These are phyloP conservation scores for Trypanosoma grayi DNA, from an alignment of 208 protist species.

Conservation along the genomic window DNA sequence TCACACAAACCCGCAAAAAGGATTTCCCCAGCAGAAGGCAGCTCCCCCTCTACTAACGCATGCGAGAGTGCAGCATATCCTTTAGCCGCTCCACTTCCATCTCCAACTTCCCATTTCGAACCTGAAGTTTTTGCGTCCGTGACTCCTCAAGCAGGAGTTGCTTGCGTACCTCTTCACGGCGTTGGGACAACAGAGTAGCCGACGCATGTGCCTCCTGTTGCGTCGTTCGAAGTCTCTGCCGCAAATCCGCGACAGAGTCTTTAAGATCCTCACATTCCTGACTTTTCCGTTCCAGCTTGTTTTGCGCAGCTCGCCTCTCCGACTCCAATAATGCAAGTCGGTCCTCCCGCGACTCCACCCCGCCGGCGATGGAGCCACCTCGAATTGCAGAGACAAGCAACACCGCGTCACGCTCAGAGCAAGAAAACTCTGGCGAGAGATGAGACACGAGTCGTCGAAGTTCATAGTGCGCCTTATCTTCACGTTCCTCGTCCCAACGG, in stretches of 20 bases:
- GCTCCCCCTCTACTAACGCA: slow-evolving; percentile 15
- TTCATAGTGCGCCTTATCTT: slow-evolving; percentile 35
- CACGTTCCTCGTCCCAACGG: slow-evolving; percentile 14
- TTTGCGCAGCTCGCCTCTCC: slow-evolving; percentile 47
- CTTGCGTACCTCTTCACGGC: slow-evolving; percentile 67
- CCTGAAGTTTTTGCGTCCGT: slow-evolving; percentile 60
- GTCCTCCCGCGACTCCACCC: slow-evolving; percentile 39
- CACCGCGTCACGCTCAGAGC: slow-evolving; percentile 52
- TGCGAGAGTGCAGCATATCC: slow-evolving; percentile 23
- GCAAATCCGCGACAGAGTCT: slow-evolving; percentile 42
- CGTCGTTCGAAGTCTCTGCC: slow-evolving; percentile 42
- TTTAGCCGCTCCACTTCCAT: slow-evolving; percentile 58
- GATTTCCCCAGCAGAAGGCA: no score
- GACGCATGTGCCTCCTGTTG: slow-evolving; percentile 45
- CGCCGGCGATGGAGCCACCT: slow-evolving; percentile 27
- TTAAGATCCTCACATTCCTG: slow-evolving; percentile 51
- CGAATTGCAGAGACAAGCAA: slow-evolving; percentile 67
- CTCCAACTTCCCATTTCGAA: slow-evolving; percentile 63
- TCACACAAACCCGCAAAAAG: no score
- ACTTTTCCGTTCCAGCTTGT: slow-evolving; percentile 31
- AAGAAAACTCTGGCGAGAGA: slow-evolving; percentile 68
- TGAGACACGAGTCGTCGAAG: slow-evolving; percentile 65
- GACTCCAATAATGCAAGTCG: slow-evolving; percentile 42
- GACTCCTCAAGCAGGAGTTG: slow-evolving; percentile 82
- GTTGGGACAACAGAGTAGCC: slow-evolving; percentile 49